phyloP scores from a whole-genome alignment of 257 asterid genomes.

The Solanum chmielewskii region DNA sequence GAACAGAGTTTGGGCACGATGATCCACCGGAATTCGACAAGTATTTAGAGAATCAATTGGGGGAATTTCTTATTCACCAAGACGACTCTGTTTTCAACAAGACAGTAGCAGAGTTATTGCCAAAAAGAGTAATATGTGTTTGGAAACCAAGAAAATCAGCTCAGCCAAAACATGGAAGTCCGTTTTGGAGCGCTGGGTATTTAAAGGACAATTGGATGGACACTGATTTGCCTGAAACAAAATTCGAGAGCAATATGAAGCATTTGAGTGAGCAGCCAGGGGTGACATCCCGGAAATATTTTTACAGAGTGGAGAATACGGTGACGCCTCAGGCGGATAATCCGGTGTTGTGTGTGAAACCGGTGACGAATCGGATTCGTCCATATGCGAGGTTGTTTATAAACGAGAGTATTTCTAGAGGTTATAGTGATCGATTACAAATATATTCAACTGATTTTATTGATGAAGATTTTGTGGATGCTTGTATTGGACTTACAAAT shows the following conservation, averaged over 20 bases:
- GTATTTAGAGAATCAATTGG: slow-evolving; percentile 53
- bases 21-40: slow-evolving; percentile 70
- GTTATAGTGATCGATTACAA: slow-evolving; percentile 50
- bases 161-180: slow-evolving; percentile 41
- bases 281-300: slow-evolving; percentile 38
- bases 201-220: slow-evolving; percentile 76
- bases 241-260: slow-evolving; percentile 75
- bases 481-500: slow-evolving; percentile 55
- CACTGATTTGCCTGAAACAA: slow-evolving; percentile 75
- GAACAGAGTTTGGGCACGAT: slow-evolving; percentile 83
- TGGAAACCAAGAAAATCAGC: slow-evolving; percentile 81
- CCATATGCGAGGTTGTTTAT: slow-evolving; percentile 67
- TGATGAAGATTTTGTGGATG: slow-evolving; percentile 80
- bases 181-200: slow-evolving; percentile 58
- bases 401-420: slow-evolving; percentile 29
- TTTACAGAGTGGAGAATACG: slow-evolving; percentile 93
- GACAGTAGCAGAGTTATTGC: slow-evolving; percentile 52
- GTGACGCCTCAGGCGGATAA: slow-evolving; percentile 88
- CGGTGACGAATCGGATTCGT: slow-evolving; percentile 66
- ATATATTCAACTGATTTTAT: slow-evolving; percentile 75
- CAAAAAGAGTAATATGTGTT: slow-evolving; percentile 70
- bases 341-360: slow-evolving; percentile 68
- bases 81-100: slow-evolving; percentile 52
- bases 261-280: slow-evolving; percentile 49
- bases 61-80: slow-evolving; percentile 55